These are phyloP conservation scores for Fusarium mangiferae DNA, from an alignment of 2,329 filamentous ascomycete genomes.

Conservation along the genomic window DNA sequence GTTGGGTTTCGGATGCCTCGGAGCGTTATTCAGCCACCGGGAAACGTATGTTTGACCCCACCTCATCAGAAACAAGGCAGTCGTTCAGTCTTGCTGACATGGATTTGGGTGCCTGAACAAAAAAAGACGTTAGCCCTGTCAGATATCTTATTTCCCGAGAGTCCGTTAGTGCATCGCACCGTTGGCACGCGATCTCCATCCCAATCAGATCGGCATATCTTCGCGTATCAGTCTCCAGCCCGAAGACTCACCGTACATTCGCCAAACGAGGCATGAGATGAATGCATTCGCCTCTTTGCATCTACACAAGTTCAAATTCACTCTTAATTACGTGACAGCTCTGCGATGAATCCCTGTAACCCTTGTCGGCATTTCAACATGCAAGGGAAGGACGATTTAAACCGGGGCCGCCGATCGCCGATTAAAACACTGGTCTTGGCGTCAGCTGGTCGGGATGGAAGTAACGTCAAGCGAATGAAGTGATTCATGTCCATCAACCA, in stretches of 20 bases:
- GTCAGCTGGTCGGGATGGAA: too few relatives aligned
- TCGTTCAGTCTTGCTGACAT: background rate
- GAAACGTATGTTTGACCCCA: background rate
- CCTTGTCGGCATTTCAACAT: background rate
- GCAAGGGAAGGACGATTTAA: too few relatives aligned
- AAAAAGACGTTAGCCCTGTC: background rate
- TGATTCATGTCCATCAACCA: background rate
- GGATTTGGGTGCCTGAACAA: background rate
- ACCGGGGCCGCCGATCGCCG: background rate
- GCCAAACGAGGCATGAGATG: background rate
- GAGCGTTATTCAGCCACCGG: background rate
- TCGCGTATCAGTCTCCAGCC: background rate
- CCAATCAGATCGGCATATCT: background rate
- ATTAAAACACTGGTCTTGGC: background rate
- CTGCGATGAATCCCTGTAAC: fast-evolving
- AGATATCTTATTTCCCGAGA: background rate
- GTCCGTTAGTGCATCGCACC: background rate
- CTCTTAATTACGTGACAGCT: fast-evolving
- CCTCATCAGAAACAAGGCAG: background rate
- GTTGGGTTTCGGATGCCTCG: background rate
- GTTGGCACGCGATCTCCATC: background rate
- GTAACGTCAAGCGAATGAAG: too few relatives aligned
- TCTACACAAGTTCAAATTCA: fast-evolving
- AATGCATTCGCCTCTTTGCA: fast-evolving
- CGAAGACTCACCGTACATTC: background rate